These are phyloP conservation scores for Crotalaria pallida DNA, from an alignment of 306 rosid genomes.

Conservation along the genomic window DNA sequence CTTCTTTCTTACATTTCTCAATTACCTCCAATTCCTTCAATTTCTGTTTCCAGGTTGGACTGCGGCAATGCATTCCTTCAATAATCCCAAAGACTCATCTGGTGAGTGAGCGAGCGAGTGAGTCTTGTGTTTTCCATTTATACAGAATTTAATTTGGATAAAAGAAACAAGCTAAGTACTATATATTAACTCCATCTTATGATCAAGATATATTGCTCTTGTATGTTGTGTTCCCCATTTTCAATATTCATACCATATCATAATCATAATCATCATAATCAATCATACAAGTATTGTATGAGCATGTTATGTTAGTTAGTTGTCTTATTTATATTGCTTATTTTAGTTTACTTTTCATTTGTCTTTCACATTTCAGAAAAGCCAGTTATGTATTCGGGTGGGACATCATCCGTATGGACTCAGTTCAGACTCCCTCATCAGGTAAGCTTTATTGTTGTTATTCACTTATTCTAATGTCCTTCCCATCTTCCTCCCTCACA, in stretches of 20 bases:
- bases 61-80: constrained; percentile 44
- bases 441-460: too few species aligned
- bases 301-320: neutral
- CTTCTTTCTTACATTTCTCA: constrained; percentile 1
- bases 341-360: neutral
- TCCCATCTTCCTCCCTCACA: neutral
- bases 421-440: constrained; percentile 62
- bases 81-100: constrained; percentile 45
- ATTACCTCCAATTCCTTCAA: constrained; percentile 12
- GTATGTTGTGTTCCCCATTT: neutral
- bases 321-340: neutral
- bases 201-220: neutral
- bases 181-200: neutral
- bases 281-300: neutral
- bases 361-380: constrained; percentile 45
- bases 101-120: constrained; percentile 40
- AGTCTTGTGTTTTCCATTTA: neutral
- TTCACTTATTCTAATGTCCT: neutral
- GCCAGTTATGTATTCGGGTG: constrained; percentile 59
- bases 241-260: neutral
- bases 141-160: neutral
- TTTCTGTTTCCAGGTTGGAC: constrained; percentile 57
- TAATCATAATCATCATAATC: neutral
- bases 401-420: constrained; percentile 54
- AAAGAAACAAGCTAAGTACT: constrained; percentile 1